Conservation (phyloP, 345 rosid genomes). For the Tarenaya hassleriana region DNA sequence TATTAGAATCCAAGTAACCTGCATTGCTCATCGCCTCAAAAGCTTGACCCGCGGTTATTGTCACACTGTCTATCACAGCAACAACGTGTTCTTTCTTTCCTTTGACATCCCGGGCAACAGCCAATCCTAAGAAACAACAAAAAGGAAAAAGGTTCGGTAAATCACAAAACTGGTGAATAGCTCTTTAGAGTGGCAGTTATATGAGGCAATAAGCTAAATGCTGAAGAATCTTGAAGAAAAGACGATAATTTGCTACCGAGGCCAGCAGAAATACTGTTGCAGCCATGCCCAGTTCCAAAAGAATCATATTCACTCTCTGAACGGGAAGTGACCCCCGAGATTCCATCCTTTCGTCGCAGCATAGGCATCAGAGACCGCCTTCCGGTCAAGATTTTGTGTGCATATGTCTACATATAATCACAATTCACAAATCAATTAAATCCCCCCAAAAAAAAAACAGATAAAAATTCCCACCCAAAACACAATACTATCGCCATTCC, state of each 20-base stretch:
- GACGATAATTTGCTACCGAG: constrained; percentile 48
- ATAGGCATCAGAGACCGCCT: constrained; percentile 65
- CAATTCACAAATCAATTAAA: background rate
- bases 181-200: background rate
- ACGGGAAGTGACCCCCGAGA: constrained; percentile 55
- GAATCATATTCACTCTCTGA: constrained; percentile 79
- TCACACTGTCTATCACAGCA: constrained; percentile 66
- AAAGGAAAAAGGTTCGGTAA: constrained; percentile 7
- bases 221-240: constrained; percentile 4
- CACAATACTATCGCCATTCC: background rate
- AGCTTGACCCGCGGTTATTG: constrained; percentile 89
- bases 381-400: constrained; percentile 78
- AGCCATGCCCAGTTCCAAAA: constrained; percentile 89
- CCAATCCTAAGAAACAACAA: constrained; percentile 51
- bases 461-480: background rate
- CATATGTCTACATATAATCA: constrained; percentile 56
- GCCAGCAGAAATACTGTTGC: constrained; percentile 89
- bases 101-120: constrained; percentile 82
- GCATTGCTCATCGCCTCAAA: constrained; percentile 97
- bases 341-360: constrained; percentile 51
- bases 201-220: background rate
- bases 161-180: constrained; percentile 1
- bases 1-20: constrained; percentile 81
- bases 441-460: constrained; percentile 3
- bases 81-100: constrained; percentile 73